phyloP scores from a whole-genome alignment of 768 basidiomycete species.

The Dendrothele bispora region DNA sequence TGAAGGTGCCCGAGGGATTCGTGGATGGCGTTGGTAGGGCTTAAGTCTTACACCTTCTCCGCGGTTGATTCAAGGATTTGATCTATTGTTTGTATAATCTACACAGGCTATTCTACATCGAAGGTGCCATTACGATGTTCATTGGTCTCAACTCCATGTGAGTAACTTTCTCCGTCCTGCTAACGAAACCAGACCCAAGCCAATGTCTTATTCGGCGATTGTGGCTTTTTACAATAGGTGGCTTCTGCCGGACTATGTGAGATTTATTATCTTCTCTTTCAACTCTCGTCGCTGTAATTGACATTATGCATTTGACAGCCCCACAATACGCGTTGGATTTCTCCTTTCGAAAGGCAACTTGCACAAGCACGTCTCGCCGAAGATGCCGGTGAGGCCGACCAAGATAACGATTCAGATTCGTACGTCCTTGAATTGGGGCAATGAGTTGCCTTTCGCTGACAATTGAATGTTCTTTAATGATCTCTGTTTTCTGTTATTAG shows the following conservation, averaged over 20 bases:
- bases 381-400: slow-evolving; percentile 67
- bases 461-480: not conserved
- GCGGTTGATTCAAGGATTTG: not conserved
- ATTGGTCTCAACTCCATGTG: slow-evolving; percentile 58
- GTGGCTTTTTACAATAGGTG: slow-evolving; percentile 35
- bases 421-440: slow-evolving; percentile 30
- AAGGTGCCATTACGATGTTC: slow-evolving; percentile 66
- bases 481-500: slow-evolving; percentile 24
- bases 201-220: not conserved
- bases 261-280: slow-evolving; percentile 15
- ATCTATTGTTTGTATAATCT: not conserved
- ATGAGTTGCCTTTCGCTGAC: not conserved
- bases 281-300: not conserved
- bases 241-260: slow-evolving; percentile 58
- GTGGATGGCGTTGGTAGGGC: slow-evolving; percentile 68
- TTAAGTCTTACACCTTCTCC: too few relatives aligned
- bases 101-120: slow-evolving; percentile 75
- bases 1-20: slow-evolving; percentile 65
- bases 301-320: slow-evolving; percentile 35
- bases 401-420: slow-evolving; percentile 59
- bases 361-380: slow-evolving; percentile 68
- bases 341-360: slow-evolving; percentile 47
- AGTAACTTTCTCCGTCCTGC: not conserved
- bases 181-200: too few relatives aligned
- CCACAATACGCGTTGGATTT: slow-evolving; percentile 62